Evolutionary conservation across 257 asterid species (phyloP), one percentile per base, ranked within the genome.

Genomic region (Misopates orontium): DNA sequence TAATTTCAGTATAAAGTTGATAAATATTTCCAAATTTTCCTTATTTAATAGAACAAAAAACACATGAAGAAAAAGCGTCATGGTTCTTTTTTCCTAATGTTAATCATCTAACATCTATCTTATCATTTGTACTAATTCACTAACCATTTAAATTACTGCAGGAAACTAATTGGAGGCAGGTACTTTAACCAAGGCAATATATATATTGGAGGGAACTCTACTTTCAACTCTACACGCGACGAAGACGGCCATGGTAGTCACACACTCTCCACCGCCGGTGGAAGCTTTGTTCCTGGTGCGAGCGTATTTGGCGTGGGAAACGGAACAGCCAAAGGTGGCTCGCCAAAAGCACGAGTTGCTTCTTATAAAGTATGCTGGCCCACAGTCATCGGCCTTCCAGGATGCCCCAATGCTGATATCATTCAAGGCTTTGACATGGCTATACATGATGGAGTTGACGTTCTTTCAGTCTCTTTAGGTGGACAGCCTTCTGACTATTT

Each of bases 241-340:
- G 0, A 1, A 0, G 79, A 39, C 0, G 98, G 98, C 0, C 97
- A 92, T 14, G 98, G 98, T 1, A 20, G 79, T 9, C 98, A 89
- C 80, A 92, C 97, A 0, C 74, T 92, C 11, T 92, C 98, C 9
- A 92, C 97, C 0, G 93, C 95, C 0, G 98, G 62, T 12, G 98
- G 98, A 1, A 84, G 77, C 84, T 77, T 84, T 21, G 98, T 89
- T 52, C 67, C 74, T 0, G 83, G 88, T 1, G 97, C 86, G 0
- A 81, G 50, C n/a, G 62, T 89, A 0, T 71, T 81, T 5, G 96
- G 93, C 0, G 5, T 62, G 4, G 83, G 71, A 4, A 71, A 78
- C 0, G 97, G 98, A 14, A 92, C 95, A 0, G 93, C 84, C 0
- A 92, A 85, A 68, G 97, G 97, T 0, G 98, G 98, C 1, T 79